phyloP scores from a whole-genome alignment of 805 yeast species.

The Yamadazyma philogaea region DNA sequence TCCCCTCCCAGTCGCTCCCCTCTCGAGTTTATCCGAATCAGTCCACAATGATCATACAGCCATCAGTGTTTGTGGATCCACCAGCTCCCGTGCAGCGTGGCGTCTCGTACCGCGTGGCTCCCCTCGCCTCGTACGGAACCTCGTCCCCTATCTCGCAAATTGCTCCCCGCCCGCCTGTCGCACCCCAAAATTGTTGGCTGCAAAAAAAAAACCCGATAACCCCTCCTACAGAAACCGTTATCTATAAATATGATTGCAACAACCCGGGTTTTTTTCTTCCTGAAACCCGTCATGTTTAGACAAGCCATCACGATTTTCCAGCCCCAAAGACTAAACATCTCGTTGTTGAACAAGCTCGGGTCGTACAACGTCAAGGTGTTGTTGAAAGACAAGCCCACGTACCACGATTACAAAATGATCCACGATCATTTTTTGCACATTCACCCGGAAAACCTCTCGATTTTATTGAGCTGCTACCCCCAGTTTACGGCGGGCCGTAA shows the following conservation, averaged over 20 bases:
- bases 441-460: constrained; percentile 34
- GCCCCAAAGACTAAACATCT: constrained; percentile 10
- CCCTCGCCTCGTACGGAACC: no score
- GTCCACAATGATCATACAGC: no score
- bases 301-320: constrained; percentile 15
- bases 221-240: constrained; percentile 8
- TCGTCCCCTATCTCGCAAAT: not conserved
- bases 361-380: constrained; percentile 11
- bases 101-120: no score
- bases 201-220: no score
- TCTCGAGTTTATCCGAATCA: not conserved
- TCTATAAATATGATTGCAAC: constrained; percentile 4
- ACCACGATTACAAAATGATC: constrained; percentile 26
- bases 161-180: no score
- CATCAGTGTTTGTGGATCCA: no score
- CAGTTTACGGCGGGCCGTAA: constrained; percentile 7
- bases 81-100: no score
- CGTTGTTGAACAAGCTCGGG: constrained; percentile 9
- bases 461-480: constrained; percentile 17
- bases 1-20: constrained; percentile 2
- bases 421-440: constrained; percentile 26
- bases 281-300: constrained; percentile 14
- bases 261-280: not conserved
- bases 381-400: constrained; percentile 18
- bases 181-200: constrained; percentile 18